Conservation (phyloP, 495 filamentous ascomycete genomes). For the Aspergillus bertholletiae region DNA sequence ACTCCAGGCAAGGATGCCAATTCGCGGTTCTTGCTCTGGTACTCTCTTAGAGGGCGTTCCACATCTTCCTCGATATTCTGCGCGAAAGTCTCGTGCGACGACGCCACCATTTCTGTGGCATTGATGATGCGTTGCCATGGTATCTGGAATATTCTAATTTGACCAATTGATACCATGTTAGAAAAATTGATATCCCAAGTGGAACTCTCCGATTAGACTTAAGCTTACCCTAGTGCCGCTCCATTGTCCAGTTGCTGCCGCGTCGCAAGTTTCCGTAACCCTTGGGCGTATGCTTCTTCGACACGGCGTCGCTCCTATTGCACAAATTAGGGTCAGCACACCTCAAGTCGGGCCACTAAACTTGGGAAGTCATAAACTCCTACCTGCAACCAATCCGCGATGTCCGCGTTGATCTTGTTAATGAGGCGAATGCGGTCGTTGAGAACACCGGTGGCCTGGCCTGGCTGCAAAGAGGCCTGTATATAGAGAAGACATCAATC, state of each 20-base stretch:
- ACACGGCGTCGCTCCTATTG: slow-evolving; percentile 83
- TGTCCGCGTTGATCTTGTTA: slow-evolving; percentile 79
- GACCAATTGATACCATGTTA: neutral
- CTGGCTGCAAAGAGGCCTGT: slow-evolving; percentile 78
- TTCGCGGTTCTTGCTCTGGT: slow-evolving; percentile 67
- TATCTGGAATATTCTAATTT: slow-evolving; percentile 72
- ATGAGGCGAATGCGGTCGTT: slow-evolving; percentile 87
- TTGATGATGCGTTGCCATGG: slow-evolving; percentile 91
- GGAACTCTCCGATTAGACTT: neutral
- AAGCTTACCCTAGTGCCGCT: slow-evolving; percentile 76
- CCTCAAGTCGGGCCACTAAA: neutral
- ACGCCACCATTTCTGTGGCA: slow-evolving; percentile 73
- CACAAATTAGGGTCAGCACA: neutral
- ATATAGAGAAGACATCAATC: slow-evolving; percentile 9
- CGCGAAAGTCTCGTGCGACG: slow-evolving; percentile 80
- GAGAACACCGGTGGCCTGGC: slow-evolving; percentile 78
- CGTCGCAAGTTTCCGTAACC: slow-evolving; percentile 73
- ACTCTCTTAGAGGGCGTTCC: slow-evolving; percentile 77
- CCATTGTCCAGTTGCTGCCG: slow-evolving; percentile 67
- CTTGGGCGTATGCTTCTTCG: slow-evolving; percentile 86
- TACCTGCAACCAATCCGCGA: slow-evolving; percentile 98
- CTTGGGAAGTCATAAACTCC: slow-evolving; percentile 12
- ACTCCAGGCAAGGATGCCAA: slow-evolving; percentile 82
- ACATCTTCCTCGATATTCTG: slow-evolving; percentile 87
- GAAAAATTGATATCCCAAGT: neutral